A percentile compares a stretch with the other conserved stretches of the same genome.
Conservation (phyloP, 768 basidiomycete species). For the Nevesoporus exiguus region DNA sequence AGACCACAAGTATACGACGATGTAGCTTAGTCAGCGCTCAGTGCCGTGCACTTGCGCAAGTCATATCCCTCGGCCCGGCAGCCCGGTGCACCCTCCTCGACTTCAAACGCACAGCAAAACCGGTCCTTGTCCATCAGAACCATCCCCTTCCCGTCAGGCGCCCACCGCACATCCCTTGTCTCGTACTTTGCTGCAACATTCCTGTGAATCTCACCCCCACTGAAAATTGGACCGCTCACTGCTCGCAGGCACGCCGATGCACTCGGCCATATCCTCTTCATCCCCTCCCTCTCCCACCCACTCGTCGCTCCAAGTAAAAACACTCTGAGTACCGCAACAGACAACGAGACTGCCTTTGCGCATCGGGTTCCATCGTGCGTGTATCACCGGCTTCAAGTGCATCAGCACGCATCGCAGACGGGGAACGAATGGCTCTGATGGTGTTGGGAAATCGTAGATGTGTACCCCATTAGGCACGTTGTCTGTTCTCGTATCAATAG, state of each 20-base stretch:
- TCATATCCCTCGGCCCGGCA: not conserved
- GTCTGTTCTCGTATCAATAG: slow-evolving; percentile 39
- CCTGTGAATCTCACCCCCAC: not conserved
- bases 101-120: slow-evolving; percentile 87
- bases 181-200: slow-evolving; percentile 60
- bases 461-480: slow-evolving; percentile 60
- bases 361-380: slow-evolving; percentile 81
- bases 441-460: slow-evolving; percentile 68
- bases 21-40: slow-evolving; percentile 19
- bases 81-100: slow-evolving; percentile 40
- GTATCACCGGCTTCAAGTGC: slow-evolving; percentile 59
- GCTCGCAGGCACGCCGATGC: slow-evolving; percentile 87
- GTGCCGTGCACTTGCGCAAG: slow-evolving; percentile 1
- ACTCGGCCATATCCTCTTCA: slow-evolving; percentile 81
- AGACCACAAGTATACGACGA: not conserved
- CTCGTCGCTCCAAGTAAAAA: slow-evolving; percentile 83
- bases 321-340: slow-evolving; percentile 62
- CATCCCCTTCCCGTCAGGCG: slow-evolving; percentile 83
- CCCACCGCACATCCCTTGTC: slow-evolving; percentile 68
- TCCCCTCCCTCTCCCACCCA: slow-evolving; percentile 61
- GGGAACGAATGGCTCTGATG: slow-evolving; percentile 55
- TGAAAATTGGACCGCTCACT: slow-evolving; percentile 32
- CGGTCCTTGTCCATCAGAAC: slow-evolving; percentile 69
- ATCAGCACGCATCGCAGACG: slow-evolving; percentile 62
- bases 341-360: slow-evolving; percentile 66